Conservation (phyloP, 108 stramenopile genomes). For the Mediolabrus comicus region DNA sequence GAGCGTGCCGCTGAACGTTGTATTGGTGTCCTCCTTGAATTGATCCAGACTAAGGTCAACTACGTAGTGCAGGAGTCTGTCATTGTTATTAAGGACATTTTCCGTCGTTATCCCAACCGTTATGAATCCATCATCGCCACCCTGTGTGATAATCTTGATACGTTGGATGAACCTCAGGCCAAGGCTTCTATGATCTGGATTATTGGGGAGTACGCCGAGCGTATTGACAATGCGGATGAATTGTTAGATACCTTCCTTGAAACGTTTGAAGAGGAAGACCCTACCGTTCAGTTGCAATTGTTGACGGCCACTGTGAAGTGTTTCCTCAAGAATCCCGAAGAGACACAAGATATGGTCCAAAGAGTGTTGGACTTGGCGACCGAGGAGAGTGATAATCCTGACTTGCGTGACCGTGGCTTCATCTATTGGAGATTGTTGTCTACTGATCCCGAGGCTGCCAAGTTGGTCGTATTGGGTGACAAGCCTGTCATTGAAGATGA, state of each 20-base stretch:
- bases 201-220: conserved; percentile 99
- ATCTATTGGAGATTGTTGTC: conserved; percentile 98
- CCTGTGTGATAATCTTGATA: conserved; percentile 98
- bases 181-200: conserved; percentile 99
- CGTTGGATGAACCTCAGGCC: conserved; percentile 98
- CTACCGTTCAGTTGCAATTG: conserved; percentile 96
- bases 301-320: conserved; percentile 99
- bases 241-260: conserved; percentile 97
- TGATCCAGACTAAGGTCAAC: conserved; percentile 99
- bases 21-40: conserved; percentile 96
- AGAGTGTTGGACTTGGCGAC: conserved; percentile 96
- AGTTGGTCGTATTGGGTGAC: conserved; percentile 96
- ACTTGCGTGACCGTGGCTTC: conserved; percentile 97
- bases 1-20: conserved; percentile 98
- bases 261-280: conserved; percentile 94
- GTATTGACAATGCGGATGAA: conserved; percentile 99
- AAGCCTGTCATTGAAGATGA: conserved; percentile 99
- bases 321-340: conserved; percentile 97
- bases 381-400: conserved; percentile 98
- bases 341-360: conserved; percentile 98
- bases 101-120: conserved; percentile 99
- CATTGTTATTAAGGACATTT: conserved; percentile 99
- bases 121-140: conserved; percentile 98
- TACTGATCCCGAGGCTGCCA: conserved; percentile 98
- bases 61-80: conserved; percentile 99